Percentiles rank a stretch among this genome's conserved stretches.
Conservation (phyloP, 495 filamentous ascomycete species). For the Trichodelitschia bisporula region DNA sequence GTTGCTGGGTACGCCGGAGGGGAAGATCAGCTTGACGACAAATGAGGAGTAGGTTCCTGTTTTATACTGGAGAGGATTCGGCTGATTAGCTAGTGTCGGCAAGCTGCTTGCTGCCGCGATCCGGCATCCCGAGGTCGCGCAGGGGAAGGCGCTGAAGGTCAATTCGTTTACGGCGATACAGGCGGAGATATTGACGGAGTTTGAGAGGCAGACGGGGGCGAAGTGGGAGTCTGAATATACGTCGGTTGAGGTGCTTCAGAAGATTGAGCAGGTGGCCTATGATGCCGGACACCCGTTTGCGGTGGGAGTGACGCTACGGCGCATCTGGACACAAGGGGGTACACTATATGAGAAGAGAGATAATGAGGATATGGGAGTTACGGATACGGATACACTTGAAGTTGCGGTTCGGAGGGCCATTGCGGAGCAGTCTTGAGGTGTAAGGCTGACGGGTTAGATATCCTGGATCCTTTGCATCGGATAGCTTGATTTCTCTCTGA, state of each 20-base stretch:
- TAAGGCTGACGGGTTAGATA: too few species aligned
- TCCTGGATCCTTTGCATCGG: too few species aligned
- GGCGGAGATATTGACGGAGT: slow-evolving; percentile 33
- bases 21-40: slow-evolving; percentile 34
- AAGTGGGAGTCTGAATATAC: slow-evolving; percentile 30
- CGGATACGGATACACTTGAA: slow-evolving; percentile 23
- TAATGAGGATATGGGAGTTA: slow-evolving; percentile 28
- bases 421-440: too few species aligned
- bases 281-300: slow-evolving; percentile 25
- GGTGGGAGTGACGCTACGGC: slow-evolving; percentile 29
- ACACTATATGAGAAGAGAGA: slow-evolving; percentile 44
- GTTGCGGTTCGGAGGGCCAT: slow-evolving; percentile 20
- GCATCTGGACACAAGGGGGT: slow-evolving; percentile 49
- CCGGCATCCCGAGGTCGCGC: slow-evolving; percentile 24
- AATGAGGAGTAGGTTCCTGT: slow-evolving; percentile 34
- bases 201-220: slow-evolving; percentile 34
- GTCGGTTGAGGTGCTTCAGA: slow-evolving; percentile 23
- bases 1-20: slow-evolving; percentile 30
- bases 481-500: too few species aligned
- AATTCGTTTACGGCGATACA: slow-evolving; percentile 47
- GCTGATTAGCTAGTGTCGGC: slow-evolving; percentile 26
- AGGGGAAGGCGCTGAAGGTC: slow-evolving; percentile 33
- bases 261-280: slow-evolving; percentile 30
- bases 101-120: slow-evolving; percentile 35
- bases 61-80: neutral